Conservation (phyloP, 1,139 yeast genomes). For the Geotrichum europaeum region DNA sequence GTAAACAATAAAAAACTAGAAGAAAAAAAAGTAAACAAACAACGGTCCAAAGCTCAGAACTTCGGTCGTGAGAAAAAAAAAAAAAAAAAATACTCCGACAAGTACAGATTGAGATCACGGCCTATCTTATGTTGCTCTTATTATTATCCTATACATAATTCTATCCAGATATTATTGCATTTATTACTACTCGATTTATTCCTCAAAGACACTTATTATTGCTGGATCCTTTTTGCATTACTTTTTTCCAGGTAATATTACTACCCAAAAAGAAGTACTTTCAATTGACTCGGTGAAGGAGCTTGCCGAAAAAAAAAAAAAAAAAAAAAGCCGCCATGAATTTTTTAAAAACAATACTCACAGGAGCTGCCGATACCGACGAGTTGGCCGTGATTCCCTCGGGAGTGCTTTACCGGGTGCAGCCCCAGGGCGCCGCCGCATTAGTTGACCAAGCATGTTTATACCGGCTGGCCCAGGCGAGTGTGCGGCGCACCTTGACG, state of each 20-base stretch:
- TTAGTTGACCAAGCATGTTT: constrained; percentile 80
- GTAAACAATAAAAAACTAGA: too few relatives aligned
- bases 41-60: not conserved
- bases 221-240: too few relatives aligned
- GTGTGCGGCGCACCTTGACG: constrained; percentile 61
- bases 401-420: constrained; percentile 69
- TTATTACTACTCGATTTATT: too few relatives aligned
- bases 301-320: too few relatives aligned
- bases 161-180: too few relatives aligned
- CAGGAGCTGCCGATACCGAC: constrained; percentile 49
- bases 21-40: not conserved
- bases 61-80: not conserved
- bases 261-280: too few relatives aligned
- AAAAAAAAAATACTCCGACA: not conserved
- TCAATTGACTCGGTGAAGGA: too few relatives aligned
- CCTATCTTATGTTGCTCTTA: not conserved
- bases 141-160: too few relatives aligned
- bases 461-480: constrained; percentile 56
- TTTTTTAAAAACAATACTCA: constrained; percentile 64
- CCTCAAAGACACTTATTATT: too few relatives aligned
- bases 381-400: constrained; percentile 70
- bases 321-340: constrained; percentile 48
- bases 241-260: too few relatives aligned
- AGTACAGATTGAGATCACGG: not conserved
- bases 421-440: constrained; percentile 78